These are phyloP conservation scores for Phytophthora sojae DNA, from an alignment of 352 stramenopile genomes.

Conservation along the genomic window DNA sequence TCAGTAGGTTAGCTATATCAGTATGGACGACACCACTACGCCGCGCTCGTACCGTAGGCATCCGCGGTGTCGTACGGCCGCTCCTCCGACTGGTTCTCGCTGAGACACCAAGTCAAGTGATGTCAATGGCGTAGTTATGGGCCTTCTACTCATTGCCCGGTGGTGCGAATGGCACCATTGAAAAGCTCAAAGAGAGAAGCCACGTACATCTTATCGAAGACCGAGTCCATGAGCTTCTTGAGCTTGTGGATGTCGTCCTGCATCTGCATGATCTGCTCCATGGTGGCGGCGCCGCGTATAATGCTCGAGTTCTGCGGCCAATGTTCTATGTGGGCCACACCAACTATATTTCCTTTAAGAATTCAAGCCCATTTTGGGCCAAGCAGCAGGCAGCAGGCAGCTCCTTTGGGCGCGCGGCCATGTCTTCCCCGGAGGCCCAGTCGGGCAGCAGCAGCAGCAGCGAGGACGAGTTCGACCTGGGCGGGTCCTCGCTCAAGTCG, in stretches of 20 bases:
- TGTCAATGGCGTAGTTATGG: neutral
- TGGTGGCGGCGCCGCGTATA: conserved; percentile 18
- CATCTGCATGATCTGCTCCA: conserved; percentile 93
- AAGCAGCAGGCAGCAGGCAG: too few species aligned
- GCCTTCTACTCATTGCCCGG: neutral
- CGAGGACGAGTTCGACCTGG: conserved; percentile 83
- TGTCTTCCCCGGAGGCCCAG: conserved; percentile 67
- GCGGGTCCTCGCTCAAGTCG: conserved; percentile 38
- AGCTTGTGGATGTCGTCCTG: conserved; percentile 93
- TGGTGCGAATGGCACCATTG: neutral
- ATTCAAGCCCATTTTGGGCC: too few species aligned
- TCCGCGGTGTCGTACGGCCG: conserved; percentile 75
- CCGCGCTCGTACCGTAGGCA: conserved; percentile 64
- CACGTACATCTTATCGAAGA: conserved; percentile 87
- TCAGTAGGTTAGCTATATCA: neutral
- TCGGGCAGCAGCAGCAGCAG: conserved; percentile 67
- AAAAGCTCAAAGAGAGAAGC: neutral
- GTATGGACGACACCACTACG: neutral
- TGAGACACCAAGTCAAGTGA: conserved; percentile 13
- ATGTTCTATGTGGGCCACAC: too few species aligned
- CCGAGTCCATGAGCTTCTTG: conserved; percentile 91
- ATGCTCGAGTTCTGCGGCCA: too few species aligned
- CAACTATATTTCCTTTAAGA: too few species aligned
- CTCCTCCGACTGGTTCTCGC: conserved; percentile 67
- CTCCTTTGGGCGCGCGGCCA: conserved; percentile 6